A percentile compares a stretch with the other conserved stretches of the same genome.
Conservation (phyloP, 441 rosid species). For the Corymbia calophylla region DNA sequence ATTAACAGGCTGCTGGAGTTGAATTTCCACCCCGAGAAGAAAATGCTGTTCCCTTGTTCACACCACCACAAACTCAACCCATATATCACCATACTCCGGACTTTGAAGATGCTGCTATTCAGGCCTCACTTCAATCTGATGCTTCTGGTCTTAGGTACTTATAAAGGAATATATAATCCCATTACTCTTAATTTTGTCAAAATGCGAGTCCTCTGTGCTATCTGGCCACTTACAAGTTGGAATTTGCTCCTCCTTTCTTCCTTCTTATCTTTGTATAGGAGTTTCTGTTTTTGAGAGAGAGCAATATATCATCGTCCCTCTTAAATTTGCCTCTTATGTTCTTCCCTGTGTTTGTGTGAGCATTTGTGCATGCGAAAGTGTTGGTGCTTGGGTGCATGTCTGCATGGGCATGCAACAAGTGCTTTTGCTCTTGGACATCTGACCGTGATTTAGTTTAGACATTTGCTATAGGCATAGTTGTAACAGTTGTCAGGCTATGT, state of each 20-base stretch:
- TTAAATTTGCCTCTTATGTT: background rate
- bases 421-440: background rate
- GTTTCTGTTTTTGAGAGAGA: background rate
- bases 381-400: background rate
- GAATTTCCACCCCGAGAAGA: constrained; percentile 92
- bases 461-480: background rate
- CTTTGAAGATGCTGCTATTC: constrained; percentile 87
- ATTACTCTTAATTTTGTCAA: background rate
- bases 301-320: background rate
- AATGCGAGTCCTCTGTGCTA: background rate
- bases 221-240: background rate
- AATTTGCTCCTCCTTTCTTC: background rate
- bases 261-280: background rate
- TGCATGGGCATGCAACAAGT: background rate
- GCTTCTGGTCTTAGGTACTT: constrained; percentile 74
- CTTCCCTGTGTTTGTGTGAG: background rate
- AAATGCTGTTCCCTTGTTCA: constrained; percentile 75
- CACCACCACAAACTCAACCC: constrained; percentile 97
- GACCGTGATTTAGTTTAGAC: background rate
- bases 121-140: constrained; percentile 83
- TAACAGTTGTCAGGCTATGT: background rate
- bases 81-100: constrained; percentile 37
- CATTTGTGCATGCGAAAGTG: background rate
- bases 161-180: background rate
- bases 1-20: constrained; percentile 46